These are phyloP conservation scores for Areca catechu DNA, from an alignment of 176 grass and related monocot genomes.

Conservation along the genomic window DNA sequence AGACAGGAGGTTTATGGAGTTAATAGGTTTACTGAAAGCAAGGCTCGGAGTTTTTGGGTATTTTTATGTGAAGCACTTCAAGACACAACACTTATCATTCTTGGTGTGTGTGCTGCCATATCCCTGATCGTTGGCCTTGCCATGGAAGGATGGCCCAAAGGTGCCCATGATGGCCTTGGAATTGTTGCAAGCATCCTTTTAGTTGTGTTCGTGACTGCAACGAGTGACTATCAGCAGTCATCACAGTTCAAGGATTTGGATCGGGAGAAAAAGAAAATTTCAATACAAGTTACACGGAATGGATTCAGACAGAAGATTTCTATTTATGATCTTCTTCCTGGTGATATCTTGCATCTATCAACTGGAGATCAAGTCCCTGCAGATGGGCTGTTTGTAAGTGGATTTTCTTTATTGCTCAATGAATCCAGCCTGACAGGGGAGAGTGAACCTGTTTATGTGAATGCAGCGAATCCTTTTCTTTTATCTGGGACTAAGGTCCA, in stretches of 20 bases:
- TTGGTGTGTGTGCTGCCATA: constrained; percentile 1
- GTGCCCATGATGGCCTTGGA: constrained; percentile 18
- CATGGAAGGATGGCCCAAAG: constrained; percentile 19
- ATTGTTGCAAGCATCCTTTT: constrained; percentile 17
- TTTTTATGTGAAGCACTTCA: constrained; percentile 17
- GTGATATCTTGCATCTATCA: constrained; percentile 11
- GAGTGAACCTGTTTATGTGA: constrained; percentile 5
- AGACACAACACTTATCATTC: constrained; percentile 16
- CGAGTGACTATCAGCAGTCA: constrained; percentile 12
- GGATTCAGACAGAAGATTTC: constrained; percentile 15
- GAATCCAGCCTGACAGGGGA: constrained; percentile 17
- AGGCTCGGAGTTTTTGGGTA: constrained; percentile 11
- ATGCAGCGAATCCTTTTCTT: constrained; percentile 10
- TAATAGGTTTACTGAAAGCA: constrained; percentile 15
- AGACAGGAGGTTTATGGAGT: constrained; percentile 13
- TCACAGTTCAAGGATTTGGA: constrained; percentile 16
- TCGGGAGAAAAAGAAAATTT: constrained; percentile 19
- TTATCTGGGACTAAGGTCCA: constrained; percentile 16
- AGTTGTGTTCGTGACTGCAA: constrained; percentile 14
- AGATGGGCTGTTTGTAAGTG: constrained; percentile 10
- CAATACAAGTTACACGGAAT: constrained; percentile 12
- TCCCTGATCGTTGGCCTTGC: constrained; percentile 13
- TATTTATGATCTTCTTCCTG: constrained; percentile 18
- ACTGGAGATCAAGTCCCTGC: constrained; percentile 15
- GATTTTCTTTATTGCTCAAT: constrained; percentile 17